Evolutionary conservation across 2,329 filamentous ascomycete species (phyloP).

Genomic region (Cyanodermella asteris): DNA sequence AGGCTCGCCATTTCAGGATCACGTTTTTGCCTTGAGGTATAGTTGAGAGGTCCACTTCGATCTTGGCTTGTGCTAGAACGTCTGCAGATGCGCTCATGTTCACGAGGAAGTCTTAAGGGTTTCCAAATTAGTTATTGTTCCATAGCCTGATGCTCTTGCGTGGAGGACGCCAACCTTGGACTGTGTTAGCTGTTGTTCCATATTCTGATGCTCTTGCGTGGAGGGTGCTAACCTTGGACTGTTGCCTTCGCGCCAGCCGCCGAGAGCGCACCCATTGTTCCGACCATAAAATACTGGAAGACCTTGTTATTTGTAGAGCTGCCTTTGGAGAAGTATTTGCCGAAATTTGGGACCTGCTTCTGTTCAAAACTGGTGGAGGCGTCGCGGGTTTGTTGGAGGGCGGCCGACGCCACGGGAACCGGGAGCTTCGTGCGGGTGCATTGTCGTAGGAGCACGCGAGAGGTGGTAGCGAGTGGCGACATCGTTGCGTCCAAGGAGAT

Average conservation of each 20-base stretch:
- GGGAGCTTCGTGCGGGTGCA: too few species aligned
- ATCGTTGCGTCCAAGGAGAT: too few species aligned
- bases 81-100: slow-evolving; percentile 99
- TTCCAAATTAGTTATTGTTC: too few species aligned
- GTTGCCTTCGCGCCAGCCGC: slow-evolving; percentile 94
- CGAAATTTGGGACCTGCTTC: slow-evolving; percentile 80
- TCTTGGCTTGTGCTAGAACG: slow-evolving; percentile 97
- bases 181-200: slow-evolving; percentile 36
- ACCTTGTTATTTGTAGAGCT: slow-evolving; percentile 55
- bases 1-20: slow-evolving; percentile 24
- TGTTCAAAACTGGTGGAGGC: too few species aligned
- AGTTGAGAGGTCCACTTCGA: slow-evolving; percentile 77
- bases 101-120: slow-evolving; percentile 76
- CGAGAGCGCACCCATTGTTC: slow-evolving; percentile 74
- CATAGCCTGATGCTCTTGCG: too few species aligned
- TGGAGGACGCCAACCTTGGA: slow-evolving; percentile 53
- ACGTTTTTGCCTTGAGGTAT: slow-evolving; percentile 99
- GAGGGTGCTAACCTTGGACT: slow-evolving; percentile 58
- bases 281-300: slow-evolving; percentile 97
- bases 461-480: too few species aligned
- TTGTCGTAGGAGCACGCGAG: too few species aligned
- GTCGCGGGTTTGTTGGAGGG: too few species aligned
- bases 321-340: slow-evolving; percentile 58
- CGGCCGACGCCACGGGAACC: too few species aligned
- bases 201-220: too few species aligned